A percentile compares a stretch with the other conserved stretches of the same genome.
phyloP scores from a whole-genome alignment of 2,329 filamentous ascomycete species.

The Trichoderma asperellum region DNA sequence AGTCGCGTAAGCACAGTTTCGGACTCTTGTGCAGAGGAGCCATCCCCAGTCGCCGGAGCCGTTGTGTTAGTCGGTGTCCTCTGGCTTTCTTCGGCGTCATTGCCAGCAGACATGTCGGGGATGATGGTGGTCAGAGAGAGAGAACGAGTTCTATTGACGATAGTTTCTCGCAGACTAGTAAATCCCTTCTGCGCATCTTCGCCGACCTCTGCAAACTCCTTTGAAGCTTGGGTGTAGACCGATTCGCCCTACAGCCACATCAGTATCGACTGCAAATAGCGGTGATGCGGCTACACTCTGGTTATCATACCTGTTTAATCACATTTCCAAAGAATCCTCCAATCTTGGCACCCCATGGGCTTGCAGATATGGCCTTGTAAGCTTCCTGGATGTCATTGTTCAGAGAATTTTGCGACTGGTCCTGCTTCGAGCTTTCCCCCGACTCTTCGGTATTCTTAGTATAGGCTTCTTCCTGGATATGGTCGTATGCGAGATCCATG shows the following conservation, averaged over 20 bases:
- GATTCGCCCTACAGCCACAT: conserved; percentile 65
- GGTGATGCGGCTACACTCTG: neutral
- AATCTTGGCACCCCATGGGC: conserved; percentile 86
- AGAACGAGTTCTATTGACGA: conserved; percentile 74
- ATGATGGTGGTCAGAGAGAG: conserved; percentile 64
- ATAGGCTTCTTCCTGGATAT: conserved; percentile 84
- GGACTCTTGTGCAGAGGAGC: conserved; percentile 46
- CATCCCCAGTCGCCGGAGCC: conserved; percentile 44
- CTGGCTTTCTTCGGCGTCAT: conserved; percentile 44
- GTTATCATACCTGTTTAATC: conserved; percentile 75
- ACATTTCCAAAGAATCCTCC: conserved; percentile 89
- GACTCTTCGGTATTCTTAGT: conserved; percentile 59
- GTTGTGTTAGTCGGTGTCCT: conserved; percentile 54
- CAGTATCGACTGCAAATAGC: conserved; percentile 5
- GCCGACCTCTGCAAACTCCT: conserved; percentile 79
- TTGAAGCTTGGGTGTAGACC: conserved; percentile 82
- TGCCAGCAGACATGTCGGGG: conserved; percentile 31
- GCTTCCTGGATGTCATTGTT: conserved; percentile 92
- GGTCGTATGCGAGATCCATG: conserved; percentile 98
- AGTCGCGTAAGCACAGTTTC: conserved; percentile 76
- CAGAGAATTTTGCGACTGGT: conserved; percentile 59
- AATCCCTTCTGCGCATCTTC: conserved; percentile 83
- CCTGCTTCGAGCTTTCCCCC: conserved; percentile 47
- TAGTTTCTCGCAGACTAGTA: conserved; percentile 66
- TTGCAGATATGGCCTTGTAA: conserved; percentile 89